Evolutionary conservation across 2,329 filamentous ascomycete species (phyloP), one percentile per base, ranked within the genome.

Genomic region (Fusarium gaditjirri): DNA sequence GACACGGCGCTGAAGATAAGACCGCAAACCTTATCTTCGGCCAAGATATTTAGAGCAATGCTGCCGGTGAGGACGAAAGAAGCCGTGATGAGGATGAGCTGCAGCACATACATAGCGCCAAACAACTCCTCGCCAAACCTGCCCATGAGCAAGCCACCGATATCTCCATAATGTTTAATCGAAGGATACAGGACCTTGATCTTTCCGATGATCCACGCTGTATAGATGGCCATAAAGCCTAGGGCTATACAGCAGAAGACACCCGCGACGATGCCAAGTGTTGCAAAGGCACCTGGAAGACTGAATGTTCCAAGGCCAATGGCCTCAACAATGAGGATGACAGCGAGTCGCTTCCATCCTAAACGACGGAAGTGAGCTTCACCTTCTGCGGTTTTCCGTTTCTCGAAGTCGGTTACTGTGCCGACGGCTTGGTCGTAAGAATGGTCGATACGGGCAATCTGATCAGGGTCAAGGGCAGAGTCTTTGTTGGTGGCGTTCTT

Each of bases 41-140:
- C 90, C 57, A 93, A 80, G 25, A 84, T 87, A 68, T 89, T 90
- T 79, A 92, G 86, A 68, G 90, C 90, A 65, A 92, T 89, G 19
- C 85, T 86, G 70, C 92, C 92, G 2, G 89, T 91, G 57, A 92
- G 82, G 49, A 91, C 83, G 78, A 93, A 91, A 23, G 89, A 90
- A 16, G 86, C 88, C 81, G 90, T 89, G 76, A 91, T 86, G 80
- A 93, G 92, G 39, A 91, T 79, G 10, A 92, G 82, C 77, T 92
- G 88, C 12, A 92, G 77, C 19, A 86, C 81, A 71, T 90, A 88
- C 56, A 86, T 88, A 47, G 82, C 78, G 23, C 88, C 89, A 54
- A 91, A 82, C 42, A 92, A 72, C 74, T 91, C 88, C 56, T 87
- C 85, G 1, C 88, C 89, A 35, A 86, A 80, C 10, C 79, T 81